These are phyloP conservation scores for Phytophthora ohioensis DNA, from an alignment of 352 stramenopile species.

Conservation along the genomic window DNA sequence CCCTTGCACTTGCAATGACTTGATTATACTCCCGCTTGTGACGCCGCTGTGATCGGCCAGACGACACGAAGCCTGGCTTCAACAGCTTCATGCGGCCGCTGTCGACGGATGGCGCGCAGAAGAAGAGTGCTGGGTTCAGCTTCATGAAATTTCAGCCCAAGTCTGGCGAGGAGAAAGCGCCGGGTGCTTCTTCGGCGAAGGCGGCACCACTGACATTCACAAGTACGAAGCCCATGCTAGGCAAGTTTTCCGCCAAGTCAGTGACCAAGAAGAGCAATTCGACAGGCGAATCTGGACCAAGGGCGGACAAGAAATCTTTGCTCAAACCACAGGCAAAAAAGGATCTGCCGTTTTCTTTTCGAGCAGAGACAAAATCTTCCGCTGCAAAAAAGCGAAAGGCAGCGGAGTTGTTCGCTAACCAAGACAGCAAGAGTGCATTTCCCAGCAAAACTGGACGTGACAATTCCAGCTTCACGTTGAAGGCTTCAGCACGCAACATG, in stretches of 20 bases:
- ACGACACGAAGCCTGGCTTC: constrained; percentile 6
- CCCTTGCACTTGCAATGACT: background rate
- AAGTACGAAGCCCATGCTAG: constrained; percentile 21
- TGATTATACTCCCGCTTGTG: constrained; percentile 1
- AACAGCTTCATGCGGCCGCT: constrained; percentile 29
- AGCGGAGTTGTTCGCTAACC: background rate
- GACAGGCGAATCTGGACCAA: constrained; percentile 2
- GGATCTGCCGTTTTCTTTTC: constrained; percentile 25
- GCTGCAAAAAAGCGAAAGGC: constrained; percentile 40
- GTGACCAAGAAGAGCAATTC: constrained; percentile 18
- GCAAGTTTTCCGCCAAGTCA: constrained; percentile 27
- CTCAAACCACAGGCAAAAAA: constrained; percentile 24
- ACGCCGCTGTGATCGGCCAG: constrained; percentile 3
- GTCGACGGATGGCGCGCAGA: constrained; percentile 4
- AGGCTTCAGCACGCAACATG: constrained; percentile 6
- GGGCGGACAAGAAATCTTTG: constrained; percentile 5
- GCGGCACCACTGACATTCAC: constrained; percentile 7
- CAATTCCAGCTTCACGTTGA: constrained; percentile 13
- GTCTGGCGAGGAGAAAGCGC: constrained; percentile 10
- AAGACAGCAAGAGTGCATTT: constrained; percentile 12
- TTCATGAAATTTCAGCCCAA: constrained; percentile 39
- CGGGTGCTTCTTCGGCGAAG: constrained; percentile 7
- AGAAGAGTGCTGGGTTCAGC: constrained; percentile 28
- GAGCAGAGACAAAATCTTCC: constrained; percentile 32
- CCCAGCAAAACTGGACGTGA: constrained; percentile 24